Base-by-base conservation (phyloP, 768 basidiomycete genomes). In the Suillus subalutaceus region DNA sequence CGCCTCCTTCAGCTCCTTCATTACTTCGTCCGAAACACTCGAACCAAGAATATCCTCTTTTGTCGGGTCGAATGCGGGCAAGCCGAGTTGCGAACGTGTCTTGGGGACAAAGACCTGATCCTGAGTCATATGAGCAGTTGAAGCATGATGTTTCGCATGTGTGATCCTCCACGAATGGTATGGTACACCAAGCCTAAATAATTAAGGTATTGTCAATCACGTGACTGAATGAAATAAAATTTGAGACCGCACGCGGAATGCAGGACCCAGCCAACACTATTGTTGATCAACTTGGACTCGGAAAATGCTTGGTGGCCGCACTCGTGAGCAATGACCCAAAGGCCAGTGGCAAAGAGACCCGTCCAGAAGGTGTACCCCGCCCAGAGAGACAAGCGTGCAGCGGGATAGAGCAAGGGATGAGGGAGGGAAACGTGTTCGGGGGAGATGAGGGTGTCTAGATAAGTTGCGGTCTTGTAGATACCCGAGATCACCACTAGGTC, bases 271-370 rank as follows among this genome's bases (percentile, higher is more conserved):
- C 97, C 97, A 65, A 96, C 92, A 55, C 87, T 79, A 84, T 98
- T 93, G 84, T 99, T 99, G 79, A 97, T 84, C 38, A 82, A 76
- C 82, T 96, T 97, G 63, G 90, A 96, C 70, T 95, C 90, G 1
- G 96, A 98, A 83, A 94, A 99, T 0, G 93, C 92, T 77, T 97
- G 95, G 78, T 99, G 97, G 38, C 97, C 97, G 71, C 94, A 96
- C 79, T 98, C 96, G 74, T 97, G 95, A 56, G 90, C 96, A 66
- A 97, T 82, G 69, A 96, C 91, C 97, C 97, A 98, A 62, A 98
- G 82, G 66, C 97, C 97, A 23, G 96, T 98, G 6, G 84, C 90
- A 67, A 95, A 92, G 38, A 97, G 87, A 63, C 97, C 96, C 6
- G 90, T 80, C 74, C 85, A 86, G 80, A 97, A 92, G 38, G 88